phyloP scores from a whole-genome alignment of 2,329 filamentous ascomycete genomes.

The Akanthomyces muscarius region DNA sequence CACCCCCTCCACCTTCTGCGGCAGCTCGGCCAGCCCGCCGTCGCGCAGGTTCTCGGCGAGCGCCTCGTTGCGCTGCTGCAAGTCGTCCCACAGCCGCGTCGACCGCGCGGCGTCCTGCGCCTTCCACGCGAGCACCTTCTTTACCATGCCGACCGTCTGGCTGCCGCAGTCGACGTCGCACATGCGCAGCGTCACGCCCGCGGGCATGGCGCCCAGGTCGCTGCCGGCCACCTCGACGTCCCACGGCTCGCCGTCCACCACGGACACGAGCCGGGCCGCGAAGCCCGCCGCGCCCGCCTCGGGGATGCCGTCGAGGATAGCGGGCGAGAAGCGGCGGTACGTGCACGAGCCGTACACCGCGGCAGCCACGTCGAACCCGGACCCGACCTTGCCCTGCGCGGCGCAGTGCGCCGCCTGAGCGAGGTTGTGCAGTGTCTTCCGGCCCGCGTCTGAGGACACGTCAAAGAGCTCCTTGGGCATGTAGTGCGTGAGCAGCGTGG shows the following conservation, averaged over 20 bases:
- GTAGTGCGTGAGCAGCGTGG: slow-evolving; percentile 72
- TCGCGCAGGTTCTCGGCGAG: slow-evolving; percentile 62
- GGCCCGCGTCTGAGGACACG: slow-evolving; percentile 50
- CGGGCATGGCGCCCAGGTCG: slow-evolving; percentile 61
- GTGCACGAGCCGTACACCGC: slow-evolving; percentile 89
- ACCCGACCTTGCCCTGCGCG: slow-evolving; percentile 93
- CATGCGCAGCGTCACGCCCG: slow-evolving; percentile 76
- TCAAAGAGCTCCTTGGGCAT: slow-evolving; percentile 55
- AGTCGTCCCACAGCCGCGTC: slow-evolving; percentile 64
- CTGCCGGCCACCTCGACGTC: slow-evolving; percentile 73
- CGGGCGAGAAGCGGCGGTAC: slow-evolving; percentile 89
- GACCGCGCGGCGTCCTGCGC: slow-evolving; percentile 60
- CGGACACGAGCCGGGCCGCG: slow-evolving; percentile 54
- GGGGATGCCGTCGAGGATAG: slow-evolving; percentile 63
- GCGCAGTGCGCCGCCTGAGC: slow-evolving; percentile 92
- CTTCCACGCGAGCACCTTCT: slow-evolving; percentile 81
- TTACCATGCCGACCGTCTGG: slow-evolving; percentile 93
- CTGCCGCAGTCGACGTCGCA: slow-evolving; percentile 95
- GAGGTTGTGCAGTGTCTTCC: slow-evolving; percentile 76
- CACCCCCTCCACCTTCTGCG: slow-evolving; percentile 44
- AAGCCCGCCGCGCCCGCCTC: slow-evolving; percentile 66
- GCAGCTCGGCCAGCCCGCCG: slow-evolving; percentile 40
- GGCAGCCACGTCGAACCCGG: slow-evolving; percentile 90
- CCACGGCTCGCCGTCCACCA: slow-evolving; percentile 70
- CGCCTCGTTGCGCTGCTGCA: slow-evolving; percentile 71